Percentiles rank a stretch among this genome's conserved stretches.
These are phyloP conservation scores for Tripidium arundinaceum DNA, from an alignment of 202 grass and related monocot species.

Conservation along the genomic window DNA sequence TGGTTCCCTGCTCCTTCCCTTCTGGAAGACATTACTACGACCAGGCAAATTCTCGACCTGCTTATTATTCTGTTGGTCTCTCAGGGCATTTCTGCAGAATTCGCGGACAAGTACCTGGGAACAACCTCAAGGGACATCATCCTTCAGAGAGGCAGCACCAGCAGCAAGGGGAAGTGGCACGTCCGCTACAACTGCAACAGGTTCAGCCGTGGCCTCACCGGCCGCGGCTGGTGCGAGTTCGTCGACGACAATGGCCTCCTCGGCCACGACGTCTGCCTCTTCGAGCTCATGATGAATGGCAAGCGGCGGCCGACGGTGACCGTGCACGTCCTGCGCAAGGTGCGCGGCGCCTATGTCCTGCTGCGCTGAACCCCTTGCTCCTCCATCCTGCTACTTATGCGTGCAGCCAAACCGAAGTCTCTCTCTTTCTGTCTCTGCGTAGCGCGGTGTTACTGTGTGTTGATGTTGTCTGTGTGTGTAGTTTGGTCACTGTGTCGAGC, in stretches of 20 bases:
- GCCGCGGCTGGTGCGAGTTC: slow-evolving; percentile 43
- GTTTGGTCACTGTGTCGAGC: not conserved
- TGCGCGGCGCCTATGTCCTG: slow-evolving; percentile 26
- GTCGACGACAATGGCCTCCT: slow-evolving; percentile 24
- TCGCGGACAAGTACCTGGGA: slow-evolving; percentile 27
- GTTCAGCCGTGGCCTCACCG: not conserved
- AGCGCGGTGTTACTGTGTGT: too few species aligned
- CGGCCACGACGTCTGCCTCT: slow-evolving; percentile 43
- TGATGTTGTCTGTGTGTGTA: not conserved
- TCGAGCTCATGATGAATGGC: slow-evolving; percentile 27
- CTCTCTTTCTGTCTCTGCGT: not conserved
- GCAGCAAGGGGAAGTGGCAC: slow-evolving; percentile 17
- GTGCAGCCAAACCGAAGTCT: not conserved
- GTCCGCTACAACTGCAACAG: not conserved
- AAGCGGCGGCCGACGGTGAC: not conserved
- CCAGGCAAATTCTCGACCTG: too few species aligned
- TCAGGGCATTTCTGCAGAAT: slow-evolving; percentile 38
- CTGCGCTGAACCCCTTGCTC: slow-evolving; percentile 8
- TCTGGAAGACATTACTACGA: too few species aligned
- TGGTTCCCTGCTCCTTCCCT: not conserved
- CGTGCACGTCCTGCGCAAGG: slow-evolving; percentile 40
- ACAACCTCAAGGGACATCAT: not conserved
- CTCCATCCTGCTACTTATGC: not conserved
- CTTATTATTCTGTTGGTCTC: not conserved
- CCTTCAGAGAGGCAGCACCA: slow-evolving; percentile 11